phyloP scores from a whole-genome alignment of 805 yeast species.

The Clavispora carvajalis region DNA sequence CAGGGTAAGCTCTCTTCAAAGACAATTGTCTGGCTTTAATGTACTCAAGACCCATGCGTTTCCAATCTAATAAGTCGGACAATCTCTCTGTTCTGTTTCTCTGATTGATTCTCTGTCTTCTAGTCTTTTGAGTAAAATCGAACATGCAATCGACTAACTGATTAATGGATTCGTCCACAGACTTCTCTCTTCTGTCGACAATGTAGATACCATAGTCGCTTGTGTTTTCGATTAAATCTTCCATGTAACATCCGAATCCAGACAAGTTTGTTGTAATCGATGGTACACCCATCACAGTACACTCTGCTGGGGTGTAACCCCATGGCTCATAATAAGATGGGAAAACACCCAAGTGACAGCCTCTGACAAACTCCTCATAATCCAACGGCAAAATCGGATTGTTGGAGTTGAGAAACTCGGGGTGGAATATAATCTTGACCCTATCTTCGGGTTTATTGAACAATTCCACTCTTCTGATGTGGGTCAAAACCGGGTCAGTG shows the following conservation, averaged over 20 bases:
- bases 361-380: constrained; percentile 96
- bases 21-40: constrained; percentile 91
- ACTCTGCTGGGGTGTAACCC: constrained; percentile 99
- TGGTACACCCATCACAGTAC: constrained; percentile 99
- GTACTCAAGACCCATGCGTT: constrained; percentile 95
- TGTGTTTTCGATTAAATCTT: constrained; percentile 89
- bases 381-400: constrained; percentile 91
- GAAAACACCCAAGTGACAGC: constrained; percentile 96
- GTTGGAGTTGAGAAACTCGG: constrained; percentile 91
- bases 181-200: constrained; percentile 88
- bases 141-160: constrained; percentile 88
- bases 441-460: constrained; percentile 88
- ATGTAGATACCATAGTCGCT: constrained; percentile 95
- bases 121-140: constrained; percentile 79
- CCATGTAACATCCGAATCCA: constrained; percentile 99
- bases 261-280: constrained; percentile 93
- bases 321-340: constrained; percentile 98
- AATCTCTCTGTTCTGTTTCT: constrained; percentile 94
- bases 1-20: constrained; percentile 90
- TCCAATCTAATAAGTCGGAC: constrained; percentile 93
- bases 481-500: constrained; percentile 84
- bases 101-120: constrained; percentile 96
- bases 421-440: constrained; percentile 94
- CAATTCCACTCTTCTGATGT: constrained; percentile 84
- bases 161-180: constrained; percentile 88